A percentile compares a stretch with the other conserved stretches of the same genome.
These are phyloP conservation scores for Cladosporium sp. DNA, from an alignment of 2,329 filamentous ascomycete species.

Conservation along the genomic window DNA sequence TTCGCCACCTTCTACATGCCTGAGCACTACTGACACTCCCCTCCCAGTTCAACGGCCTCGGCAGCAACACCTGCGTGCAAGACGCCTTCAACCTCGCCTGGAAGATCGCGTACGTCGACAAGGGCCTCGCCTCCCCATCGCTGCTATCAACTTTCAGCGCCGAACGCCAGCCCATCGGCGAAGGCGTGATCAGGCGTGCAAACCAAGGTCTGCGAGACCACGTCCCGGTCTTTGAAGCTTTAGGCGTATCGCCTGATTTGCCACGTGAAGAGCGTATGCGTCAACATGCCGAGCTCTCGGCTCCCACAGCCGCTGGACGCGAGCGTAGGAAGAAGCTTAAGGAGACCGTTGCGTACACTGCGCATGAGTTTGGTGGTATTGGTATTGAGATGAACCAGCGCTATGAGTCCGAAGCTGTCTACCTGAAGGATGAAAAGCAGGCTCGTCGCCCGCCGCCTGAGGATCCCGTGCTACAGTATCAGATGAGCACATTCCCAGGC, in stretches of 20 bases:
- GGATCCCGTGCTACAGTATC: conserved; percentile 38
- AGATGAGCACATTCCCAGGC: conserved; percentile 53
- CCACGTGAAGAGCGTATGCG: conserved; percentile 24
- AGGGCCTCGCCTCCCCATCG: conserved; percentile 22
- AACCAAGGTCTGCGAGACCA: conserved; percentile 57
- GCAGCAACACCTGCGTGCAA: conserved; percentile 51
- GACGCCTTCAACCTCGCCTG: conserved; percentile 38
- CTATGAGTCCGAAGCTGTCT: conserved; percentile 44
- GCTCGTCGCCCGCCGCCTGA: conserved; percentile 20
- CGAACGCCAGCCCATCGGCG: conserved; percentile 40
- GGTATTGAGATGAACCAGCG: conserved; percentile 59
- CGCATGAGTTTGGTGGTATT: conserved; percentile 48
- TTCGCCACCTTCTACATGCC: too few relatives aligned
- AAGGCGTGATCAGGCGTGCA: conserved; percentile 51
- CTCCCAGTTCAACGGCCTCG: conserved; percentile 47
- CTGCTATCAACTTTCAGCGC: conserved; percentile 29
- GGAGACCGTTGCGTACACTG: conserved; percentile 27
- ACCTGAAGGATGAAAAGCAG: conserved; percentile 25
- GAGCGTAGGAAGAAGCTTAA: conserved; percentile 35
- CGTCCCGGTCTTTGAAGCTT: conserved; percentile 27
- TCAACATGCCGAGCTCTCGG: conserved; percentile 27
- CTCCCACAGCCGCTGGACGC: conserved; percentile 25
- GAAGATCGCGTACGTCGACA: conserved; percentile 34
- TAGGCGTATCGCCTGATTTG: conserved; percentile 21
- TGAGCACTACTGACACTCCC: neutral